phyloP scores from a whole-genome alignment of 352 stramenopile species.

The Phytophthora pseudosyringae region DNA sequence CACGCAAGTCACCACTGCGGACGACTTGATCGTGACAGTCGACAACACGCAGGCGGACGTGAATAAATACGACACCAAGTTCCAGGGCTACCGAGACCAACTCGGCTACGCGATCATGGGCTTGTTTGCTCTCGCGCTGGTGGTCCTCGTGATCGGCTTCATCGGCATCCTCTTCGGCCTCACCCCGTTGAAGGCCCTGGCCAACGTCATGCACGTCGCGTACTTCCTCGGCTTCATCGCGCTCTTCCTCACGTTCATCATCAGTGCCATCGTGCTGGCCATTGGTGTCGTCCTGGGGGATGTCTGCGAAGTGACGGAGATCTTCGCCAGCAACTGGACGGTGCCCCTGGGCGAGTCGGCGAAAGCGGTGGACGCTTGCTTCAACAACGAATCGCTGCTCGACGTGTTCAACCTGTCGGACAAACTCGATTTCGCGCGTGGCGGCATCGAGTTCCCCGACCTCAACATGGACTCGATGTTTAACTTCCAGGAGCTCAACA shows the following conservation, averaged over 20 bases:
- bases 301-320: constrained; percentile 58
- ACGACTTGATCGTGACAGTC: constrained; percentile 39
- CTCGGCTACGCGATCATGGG: constrained; percentile 53
- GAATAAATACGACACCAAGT: constrained; percentile 41
- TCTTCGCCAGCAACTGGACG: constrained; percentile 64
- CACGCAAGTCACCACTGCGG: constrained; percentile 34
- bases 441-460: constrained; percentile 60
- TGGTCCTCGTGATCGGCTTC: constrained; percentile 62
- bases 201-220: constrained; percentile 77
- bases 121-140: constrained; percentile 61
- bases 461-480: constrained; percentile 42
- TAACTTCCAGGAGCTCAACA: constrained; percentile 55
- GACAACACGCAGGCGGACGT: constrained; percentile 40
- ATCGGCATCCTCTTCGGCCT: constrained; percentile 71
- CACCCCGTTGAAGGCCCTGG: constrained; percentile 63
- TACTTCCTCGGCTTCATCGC: constrained; percentile 76
- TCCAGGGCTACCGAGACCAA: constrained; percentile 48
- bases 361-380: constrained; percentile 66
- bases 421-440: constrained; percentile 64
- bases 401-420: constrained; percentile 62
- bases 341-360: constrained; percentile 54
- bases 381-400: constrained; percentile 65
- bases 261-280: constrained; percentile 60
- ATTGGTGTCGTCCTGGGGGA: constrained; percentile 66
- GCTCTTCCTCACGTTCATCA: constrained; percentile 68